A percentile compares a stretch with the other conserved stretches of the same genome.
Conservation (phyloP, 1,284 basidiomycete genomes). For the Retiboletus fuscus region DNA sequence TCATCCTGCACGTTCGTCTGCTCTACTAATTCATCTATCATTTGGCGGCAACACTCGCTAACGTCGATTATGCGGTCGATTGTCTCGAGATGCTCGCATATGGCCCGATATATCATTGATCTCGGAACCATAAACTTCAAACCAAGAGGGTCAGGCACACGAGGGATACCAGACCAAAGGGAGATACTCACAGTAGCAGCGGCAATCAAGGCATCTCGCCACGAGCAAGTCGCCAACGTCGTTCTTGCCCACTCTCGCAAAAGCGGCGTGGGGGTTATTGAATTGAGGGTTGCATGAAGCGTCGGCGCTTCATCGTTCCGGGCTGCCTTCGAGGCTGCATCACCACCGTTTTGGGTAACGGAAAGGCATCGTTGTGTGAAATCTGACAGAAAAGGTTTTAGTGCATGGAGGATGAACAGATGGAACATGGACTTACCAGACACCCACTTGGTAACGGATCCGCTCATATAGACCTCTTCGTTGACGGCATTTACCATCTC, state of each 20-base stretch:
- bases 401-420: neutral
- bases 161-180: neutral
- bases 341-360: neutral
- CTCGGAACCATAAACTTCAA: too few relatives aligned
- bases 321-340: neutral
- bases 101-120: too few relatives aligned
- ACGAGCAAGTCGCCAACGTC: neutral
- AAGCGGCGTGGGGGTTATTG: neutral
- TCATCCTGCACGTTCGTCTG: too few relatives aligned
- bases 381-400: neutral
- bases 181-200: neutral
- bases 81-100: too few relatives aligned
- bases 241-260: slow-evolving; percentile 10
- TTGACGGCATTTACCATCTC: neutral
- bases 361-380: neutral
- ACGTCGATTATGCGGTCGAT: too few relatives aligned
- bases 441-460: neutral
- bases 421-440: neutral
- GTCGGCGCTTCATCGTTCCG: neutral
- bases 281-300: neutral
- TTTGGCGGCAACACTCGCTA: too few relatives aligned
- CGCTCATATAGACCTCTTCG: neutral
- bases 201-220: neutral
- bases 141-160: neutral
- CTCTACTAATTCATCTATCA: too few relatives aligned